Base-by-base conservation (phyloP, 2,329 filamentous ascomycete genomes). In the Didymella arachidicola region DNA sequence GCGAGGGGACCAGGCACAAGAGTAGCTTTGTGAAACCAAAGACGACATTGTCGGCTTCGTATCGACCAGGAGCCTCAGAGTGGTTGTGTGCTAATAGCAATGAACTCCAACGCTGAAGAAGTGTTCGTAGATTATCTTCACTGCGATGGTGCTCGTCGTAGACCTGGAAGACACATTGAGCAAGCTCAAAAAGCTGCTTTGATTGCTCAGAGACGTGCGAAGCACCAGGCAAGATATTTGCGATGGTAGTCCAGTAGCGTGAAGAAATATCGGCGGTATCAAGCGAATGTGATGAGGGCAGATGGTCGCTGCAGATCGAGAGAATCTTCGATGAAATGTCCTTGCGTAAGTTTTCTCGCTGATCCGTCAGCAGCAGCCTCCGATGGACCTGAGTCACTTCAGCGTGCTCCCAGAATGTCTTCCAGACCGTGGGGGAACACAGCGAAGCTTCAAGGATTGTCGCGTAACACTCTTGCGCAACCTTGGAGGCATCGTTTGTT, bases 11-110 rank as follows among this genome's bases (percentile, higher is more conserved):
- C 39, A 77, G 77, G 47, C 66, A 74, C 11, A 68, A 63, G 16
- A 82, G 66, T 27, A 82, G 69, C 36, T 73, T 75, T 3, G 79
- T 73, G 22, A 82, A 72, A 1, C 78, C 78, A 16, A 74, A 47
- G 14, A 79, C 72, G 27, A 79, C 69, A 36, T 65, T 60, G 55
- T 79, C 76, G 7, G 63, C 61, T 22, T 77, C 69, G 18, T 75
- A 72, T 10, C 72, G 69, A 6, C 76, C 77, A 7, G 78, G 72
- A 43, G 72, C 62, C 53, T 76, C 75, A 29, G 68, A 50, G 26
- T 78, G 75, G 6, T 66, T 57, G 58, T 79, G 70, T 12, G 63
- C 45, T 30, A 77, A 52, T n/a, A 79, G 62, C 22, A 76, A 59
- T 19, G 62, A 59, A 44, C 73, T 74, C 77, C 77, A 79, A 4